Percentiles rank a stretch among this genome's conserved stretches.
phyloP scores from a whole-genome alignment of 2,329 filamentous ascomycete genomes.

The Aureobasidium subglaciale region DNA sequence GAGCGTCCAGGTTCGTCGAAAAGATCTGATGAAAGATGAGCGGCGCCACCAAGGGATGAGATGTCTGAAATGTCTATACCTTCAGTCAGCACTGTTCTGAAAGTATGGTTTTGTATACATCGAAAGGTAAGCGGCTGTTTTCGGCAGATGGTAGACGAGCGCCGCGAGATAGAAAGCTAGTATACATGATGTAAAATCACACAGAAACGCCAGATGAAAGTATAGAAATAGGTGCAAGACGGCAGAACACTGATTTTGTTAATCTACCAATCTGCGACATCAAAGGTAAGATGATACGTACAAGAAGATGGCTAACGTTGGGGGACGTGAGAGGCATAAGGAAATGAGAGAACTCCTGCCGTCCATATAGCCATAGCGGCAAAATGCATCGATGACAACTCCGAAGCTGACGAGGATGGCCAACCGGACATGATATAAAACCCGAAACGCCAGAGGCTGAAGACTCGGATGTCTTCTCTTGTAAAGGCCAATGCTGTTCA shows the following conservation, averaged over 20 bases:
- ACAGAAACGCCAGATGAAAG: conserved; percentile 13
- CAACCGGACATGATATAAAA: conserved; percentile 3
- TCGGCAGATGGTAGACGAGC: conserved; percentile 12
- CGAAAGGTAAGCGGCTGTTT: not conserved
- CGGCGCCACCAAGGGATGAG: conserved; percentile 4
- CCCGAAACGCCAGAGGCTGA: conserved; percentile 15
- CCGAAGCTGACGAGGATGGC: conserved; percentile 7
- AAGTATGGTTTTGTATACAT: conserved; percentile 4
- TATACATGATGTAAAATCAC: conserved; percentile 15
- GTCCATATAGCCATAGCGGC: conserved; percentile 10
- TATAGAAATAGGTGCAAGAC: conserved; percentile 12
- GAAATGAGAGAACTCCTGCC: conserved; percentile 15
- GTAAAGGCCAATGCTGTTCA: conserved; percentile 18
- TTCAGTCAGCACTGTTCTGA: conserved; percentile 8
- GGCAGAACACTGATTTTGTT: conserved; percentile 19
- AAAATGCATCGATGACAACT: conserved; percentile 15
- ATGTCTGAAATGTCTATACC: conserved; percentile 14
- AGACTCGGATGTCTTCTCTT: conserved; percentile 1
- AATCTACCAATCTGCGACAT: conserved; percentile 20
- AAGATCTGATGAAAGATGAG: conserved; percentile 13
- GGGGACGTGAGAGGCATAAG: conserved; percentile 15
- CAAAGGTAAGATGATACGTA: conserved; percentile 19
- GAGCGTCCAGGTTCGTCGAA: conserved; percentile 19
- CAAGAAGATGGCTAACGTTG: conserved; percentile 17
- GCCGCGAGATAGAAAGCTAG: conserved; percentile 5